These are phyloP conservation scores for Protostelium mycophagum DNA, from an alignment of 78 protist genomes.

Conservation along the genomic window DNA sequence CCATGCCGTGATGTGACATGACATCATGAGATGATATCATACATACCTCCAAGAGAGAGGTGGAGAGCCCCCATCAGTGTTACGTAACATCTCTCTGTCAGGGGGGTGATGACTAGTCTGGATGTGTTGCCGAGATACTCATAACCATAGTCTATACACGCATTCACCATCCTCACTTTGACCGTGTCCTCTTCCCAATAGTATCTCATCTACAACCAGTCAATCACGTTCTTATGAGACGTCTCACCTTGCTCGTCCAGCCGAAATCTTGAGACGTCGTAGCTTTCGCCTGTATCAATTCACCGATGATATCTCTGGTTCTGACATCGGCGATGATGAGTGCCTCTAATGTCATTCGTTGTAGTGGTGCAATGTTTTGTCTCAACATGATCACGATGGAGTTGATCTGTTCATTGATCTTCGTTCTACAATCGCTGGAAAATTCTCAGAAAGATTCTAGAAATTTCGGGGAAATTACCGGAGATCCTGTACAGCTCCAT, in stretches of 20 bases:
- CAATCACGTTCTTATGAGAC: slow-evolving; percentile 65
- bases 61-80: slow-evolving; percentile 90
- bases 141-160: slow-evolving; percentile 80
- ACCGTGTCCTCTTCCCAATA: slow-evolving; percentile 57
- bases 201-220: slow-evolving; percentile 89
- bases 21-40: too few relatives aligned
- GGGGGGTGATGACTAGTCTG: slow-evolving; percentile 93
- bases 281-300: not conserved
- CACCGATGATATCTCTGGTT: slow-evolving; percentile 43
- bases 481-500: too few relatives aligned
- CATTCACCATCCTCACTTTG: slow-evolving; percentile 84
- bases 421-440: not conserved
- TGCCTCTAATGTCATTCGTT: slow-evolving; percentile 84
- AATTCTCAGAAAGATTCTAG: too few relatives aligned
- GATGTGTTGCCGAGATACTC: slow-evolving; percentile 97
- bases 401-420: not conserved
- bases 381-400: slow-evolving; percentile 31
- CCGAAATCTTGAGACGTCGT: slow-evolving; percentile 49
- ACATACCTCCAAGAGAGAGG: slow-evolving; percentile 88
- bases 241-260: slow-evolving; percentile 10
- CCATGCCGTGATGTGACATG: not conserved
- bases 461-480: too few relatives aligned
- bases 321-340: slow-evolving; percentile 91
- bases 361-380: slow-evolving; percentile 28
- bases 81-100: slow-evolving; percentile 86